phyloP scores from a whole-genome alignment of 371 early-diverging fungal species.

The Apophysomyces elegans region DNA sequence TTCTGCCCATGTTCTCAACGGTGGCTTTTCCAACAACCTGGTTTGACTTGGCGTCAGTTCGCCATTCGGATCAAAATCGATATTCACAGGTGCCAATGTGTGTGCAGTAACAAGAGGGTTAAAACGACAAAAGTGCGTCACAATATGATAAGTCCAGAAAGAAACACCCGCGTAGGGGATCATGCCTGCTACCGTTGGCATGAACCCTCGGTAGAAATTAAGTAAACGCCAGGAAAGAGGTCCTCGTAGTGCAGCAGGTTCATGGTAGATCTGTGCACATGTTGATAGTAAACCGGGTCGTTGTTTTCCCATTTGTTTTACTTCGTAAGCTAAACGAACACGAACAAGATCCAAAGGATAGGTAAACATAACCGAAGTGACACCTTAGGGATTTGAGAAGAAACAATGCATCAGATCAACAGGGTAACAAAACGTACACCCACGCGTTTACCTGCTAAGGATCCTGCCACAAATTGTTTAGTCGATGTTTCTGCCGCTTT shows the following conservation, averaged over 20 bases:
- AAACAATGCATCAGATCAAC: not conserved
- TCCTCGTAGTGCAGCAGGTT: conserved; percentile 49
- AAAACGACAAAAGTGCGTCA: conserved; percentile 62
- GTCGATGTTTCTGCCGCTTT: conserved; percentile 62
- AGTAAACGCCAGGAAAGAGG: conserved; percentile 32
- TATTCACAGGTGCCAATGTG: conserved; percentile 24
- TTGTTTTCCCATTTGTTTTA: conserved; percentile 40
- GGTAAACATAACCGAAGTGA: conserved; percentile 88
- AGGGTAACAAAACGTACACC: not conserved
- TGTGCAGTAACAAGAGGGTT: conserved; percentile 41
- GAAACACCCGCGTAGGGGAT: conserved; percentile 96
- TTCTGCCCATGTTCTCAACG: conserved; percentile 77
- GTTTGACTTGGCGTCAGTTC: conserved; percentile 35
- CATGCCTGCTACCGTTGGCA: conserved; percentile 91
- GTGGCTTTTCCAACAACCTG: conserved; percentile 31
- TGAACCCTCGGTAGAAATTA: conserved; percentile 94
- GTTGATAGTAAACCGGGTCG: conserved; percentile 41
- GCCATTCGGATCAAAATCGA: conserved; percentile 30
- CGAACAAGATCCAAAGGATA: conserved; percentile 96
- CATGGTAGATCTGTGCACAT: conserved; percentile 57
- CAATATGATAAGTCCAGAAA: conserved; percentile 75
- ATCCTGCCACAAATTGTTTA: conserved; percentile 75
- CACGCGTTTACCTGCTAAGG: conserved; percentile 67
- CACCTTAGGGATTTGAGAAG: conserved; percentile 56
- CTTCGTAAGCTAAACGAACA: conserved; percentile 91